A percentile compares a stretch with the other conserved stretches of the same genome.
Evolutionary conservation across 2,329 filamentous ascomycete species (phyloP).

Genomic region (Fusarium sp.): DNA sequence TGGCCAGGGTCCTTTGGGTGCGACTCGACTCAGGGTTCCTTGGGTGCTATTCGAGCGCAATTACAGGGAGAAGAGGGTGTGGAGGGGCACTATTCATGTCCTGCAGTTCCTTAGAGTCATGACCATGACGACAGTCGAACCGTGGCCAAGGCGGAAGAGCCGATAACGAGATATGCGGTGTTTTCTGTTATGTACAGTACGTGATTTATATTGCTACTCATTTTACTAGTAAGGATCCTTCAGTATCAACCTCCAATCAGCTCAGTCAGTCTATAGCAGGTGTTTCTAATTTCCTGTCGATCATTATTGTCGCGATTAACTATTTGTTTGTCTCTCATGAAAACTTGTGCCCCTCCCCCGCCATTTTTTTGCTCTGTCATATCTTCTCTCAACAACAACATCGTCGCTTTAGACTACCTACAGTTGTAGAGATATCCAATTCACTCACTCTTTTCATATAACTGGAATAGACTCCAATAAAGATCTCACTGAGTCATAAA

Average conservation of each 20-base stretch:
- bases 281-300: conserved; percentile 27
- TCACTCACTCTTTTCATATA: not conserved
- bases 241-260: conserved; percentile 35
- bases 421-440: not conserved
- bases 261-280: conserved; percentile 20
- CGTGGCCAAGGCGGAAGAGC: conserved; percentile 14
- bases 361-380: conserved; percentile 34
- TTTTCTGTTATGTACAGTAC: conserved; percentile 28
- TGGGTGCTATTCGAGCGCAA: not conserved
- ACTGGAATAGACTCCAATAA: not conserved
- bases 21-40: conserved; percentile 2
- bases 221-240: conserved; percentile 18
- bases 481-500: not conserved
- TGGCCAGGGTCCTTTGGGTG: not conserved
- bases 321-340: conserved; percentile 28
- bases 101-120: conserved; percentile 11
- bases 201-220: conserved; percentile 14
- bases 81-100: conserved; percentile 26
- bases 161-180: conserved; percentile 32
- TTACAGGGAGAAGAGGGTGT: conserved; percentile 25
- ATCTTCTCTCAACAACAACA: conserved; percentile 20
- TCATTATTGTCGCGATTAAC: conserved; percentile 15
- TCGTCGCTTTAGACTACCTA: not conserved
- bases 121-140: conserved; percentile 33
- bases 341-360: conserved; percentile 41